phyloP scores from a whole-genome alignment of 2,329 filamentous ascomycete genomes.

The Colletotrichum eleusines region DNA sequence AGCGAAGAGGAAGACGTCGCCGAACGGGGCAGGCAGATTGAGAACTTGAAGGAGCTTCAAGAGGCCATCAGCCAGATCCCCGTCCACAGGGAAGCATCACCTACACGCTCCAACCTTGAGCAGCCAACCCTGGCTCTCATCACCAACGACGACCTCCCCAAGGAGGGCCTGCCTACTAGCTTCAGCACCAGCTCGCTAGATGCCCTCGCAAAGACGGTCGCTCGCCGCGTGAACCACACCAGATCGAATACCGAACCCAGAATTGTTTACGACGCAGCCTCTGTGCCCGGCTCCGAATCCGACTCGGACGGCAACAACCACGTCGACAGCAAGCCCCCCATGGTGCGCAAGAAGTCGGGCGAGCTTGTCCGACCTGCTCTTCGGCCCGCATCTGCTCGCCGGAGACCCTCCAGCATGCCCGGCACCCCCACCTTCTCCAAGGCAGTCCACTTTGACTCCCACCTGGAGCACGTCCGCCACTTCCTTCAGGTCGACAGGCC shows the following conservation, averaged over 20 bases:
- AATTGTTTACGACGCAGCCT: slow-evolving; percentile 61
- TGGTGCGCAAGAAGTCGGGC: slow-evolving; percentile 98
- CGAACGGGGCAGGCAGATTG: slow-evolving; percentile 61
- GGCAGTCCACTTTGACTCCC: slow-evolving; percentile 97
- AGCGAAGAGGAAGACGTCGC: slow-evolving; percentile 78
- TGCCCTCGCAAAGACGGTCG: slow-evolving; percentile 53
- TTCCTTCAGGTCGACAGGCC: slow-evolving; percentile 95
- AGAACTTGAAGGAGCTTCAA: slow-evolving; percentile 76
- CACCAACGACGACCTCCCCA: slow-evolving; percentile 45
- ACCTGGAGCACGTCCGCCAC: slow-evolving; percentile 95
- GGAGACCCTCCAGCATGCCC: slow-evolving; percentile 94
- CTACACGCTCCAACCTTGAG: slow-evolving; percentile 49
- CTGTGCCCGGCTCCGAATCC: slow-evolving; percentile 68
- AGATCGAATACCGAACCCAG: slow-evolving; percentile 69
- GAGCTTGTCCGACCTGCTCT: slow-evolving; percentile 95
- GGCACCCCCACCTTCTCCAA: slow-evolving; percentile 96
- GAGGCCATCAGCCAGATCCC: slow-evolving; percentile 86
- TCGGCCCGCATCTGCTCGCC: slow-evolving; percentile 76
- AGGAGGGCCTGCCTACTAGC: slow-evolving; percentile 59
- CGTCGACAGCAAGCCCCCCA: slow-evolving; percentile 78
- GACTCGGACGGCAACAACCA: slow-evolving; percentile 68
- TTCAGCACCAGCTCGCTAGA: slow-evolving; percentile 61
- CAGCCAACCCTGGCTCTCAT: slow-evolving; percentile 45
- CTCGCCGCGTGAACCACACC: slow-evolving; percentile 61
- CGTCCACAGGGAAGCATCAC: slow-evolving; percentile 71